A percentile compares a stretch with the other conserved stretches of the same genome.
Conservation (phyloP, 805 yeast genomes). For the Kluyveromyces siamensis region DNA sequence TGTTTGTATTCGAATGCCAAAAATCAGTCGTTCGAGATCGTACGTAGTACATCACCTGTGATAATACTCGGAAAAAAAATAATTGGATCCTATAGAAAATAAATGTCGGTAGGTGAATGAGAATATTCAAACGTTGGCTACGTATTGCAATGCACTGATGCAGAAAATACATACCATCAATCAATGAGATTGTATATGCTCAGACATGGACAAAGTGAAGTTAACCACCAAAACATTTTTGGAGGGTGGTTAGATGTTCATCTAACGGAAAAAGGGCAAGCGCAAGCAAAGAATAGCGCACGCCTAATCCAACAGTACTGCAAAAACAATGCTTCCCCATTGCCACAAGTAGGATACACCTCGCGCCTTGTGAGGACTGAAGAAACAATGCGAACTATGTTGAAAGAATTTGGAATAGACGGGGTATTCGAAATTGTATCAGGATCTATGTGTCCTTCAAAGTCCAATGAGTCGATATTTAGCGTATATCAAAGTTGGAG, state of each 20-base stretch:
- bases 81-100: too few species aligned
- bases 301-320: slow-evolving; percentile 40
- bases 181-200: slow-evolving; percentile 31
- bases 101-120: too few species aligned
- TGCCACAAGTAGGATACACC: slow-evolving; percentile 57
- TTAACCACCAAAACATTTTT: slow-evolving; percentile 67
- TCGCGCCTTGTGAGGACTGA: slow-evolving; percentile 67
- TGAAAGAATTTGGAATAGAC: slow-evolving; percentile 35
- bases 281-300: slow-evolving; percentile 63
- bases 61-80: too few species aligned
- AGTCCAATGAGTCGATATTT: slow-evolving; percentile 34
- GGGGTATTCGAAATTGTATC: slow-evolving; percentile 16
- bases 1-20: neutral
- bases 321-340: slow-evolving; percentile 11
- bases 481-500: slow-evolving; percentile 65
- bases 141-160: too few species aligned
- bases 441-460: slow-evolving; percentile 6
- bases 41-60: too few species aligned
- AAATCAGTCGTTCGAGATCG: too few species aligned
- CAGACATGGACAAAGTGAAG: slow-evolving; percentile 78
- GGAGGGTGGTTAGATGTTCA: slow-evolving; percentile 83
- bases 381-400: slow-evolving; percentile 62
- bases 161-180: too few species aligned
- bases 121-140: too few species aligned
- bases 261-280: slow-evolving; percentile 55